A percentile compares a stretch with the other conserved stretches of the same genome.
Evolutionary conservation across 1,284 basidiomycete species (phyloP).

Genomic region (Cystobasidium slooffiae): DNA sequence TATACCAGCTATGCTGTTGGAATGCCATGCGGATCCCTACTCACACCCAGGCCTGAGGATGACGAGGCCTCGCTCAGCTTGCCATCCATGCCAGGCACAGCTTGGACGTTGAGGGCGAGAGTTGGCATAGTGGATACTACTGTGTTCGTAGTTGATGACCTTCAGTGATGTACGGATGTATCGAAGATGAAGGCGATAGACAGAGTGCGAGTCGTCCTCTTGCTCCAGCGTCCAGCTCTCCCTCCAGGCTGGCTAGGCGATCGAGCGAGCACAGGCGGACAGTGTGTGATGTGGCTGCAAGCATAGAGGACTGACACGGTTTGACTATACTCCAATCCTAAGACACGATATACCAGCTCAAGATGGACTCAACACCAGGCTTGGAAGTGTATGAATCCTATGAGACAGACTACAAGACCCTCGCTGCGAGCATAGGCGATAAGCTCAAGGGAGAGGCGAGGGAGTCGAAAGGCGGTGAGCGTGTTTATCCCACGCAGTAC

Average conservation of each 20-base stretch:
- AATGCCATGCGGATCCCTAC: background rate
- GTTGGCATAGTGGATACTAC: slow-evolving; percentile 26
- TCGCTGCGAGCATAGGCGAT: slow-evolving; percentile 27
- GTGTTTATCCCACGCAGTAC: background rate
- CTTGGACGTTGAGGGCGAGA: slow-evolving; percentile 28
- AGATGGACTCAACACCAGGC: slow-evolving; percentile 41
- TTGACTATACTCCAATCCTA: slow-evolving; percentile 3
- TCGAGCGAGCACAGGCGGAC: slow-evolving; percentile 9
- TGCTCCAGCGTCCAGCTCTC: too few relatives aligned
- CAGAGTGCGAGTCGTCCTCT: too few relatives aligned
- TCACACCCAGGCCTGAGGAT: slow-evolving; percentile 38
- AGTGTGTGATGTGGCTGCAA: slow-evolving; percentile 10
- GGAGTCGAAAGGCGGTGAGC: slow-evolving; percentile 34
- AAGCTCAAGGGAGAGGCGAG: slow-evolving; percentile 40
- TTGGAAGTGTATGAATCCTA: slow-evolving; percentile 44
- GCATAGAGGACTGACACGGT: background rate
- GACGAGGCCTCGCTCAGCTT: slow-evolving; percentile 26
- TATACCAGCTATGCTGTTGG: background rate
- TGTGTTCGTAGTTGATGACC: too few relatives aligned
- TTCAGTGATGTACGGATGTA: too few relatives aligned
- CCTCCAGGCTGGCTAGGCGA: background rate
- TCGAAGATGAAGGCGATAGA: too few relatives aligned
- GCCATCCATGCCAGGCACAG: slow-evolving; percentile 23
- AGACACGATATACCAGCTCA: background rate
- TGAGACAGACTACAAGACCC: slow-evolving; percentile 43